Conservation (phyloP, 345 rosid genomes). For the Pistacia atlantica region DNA sequence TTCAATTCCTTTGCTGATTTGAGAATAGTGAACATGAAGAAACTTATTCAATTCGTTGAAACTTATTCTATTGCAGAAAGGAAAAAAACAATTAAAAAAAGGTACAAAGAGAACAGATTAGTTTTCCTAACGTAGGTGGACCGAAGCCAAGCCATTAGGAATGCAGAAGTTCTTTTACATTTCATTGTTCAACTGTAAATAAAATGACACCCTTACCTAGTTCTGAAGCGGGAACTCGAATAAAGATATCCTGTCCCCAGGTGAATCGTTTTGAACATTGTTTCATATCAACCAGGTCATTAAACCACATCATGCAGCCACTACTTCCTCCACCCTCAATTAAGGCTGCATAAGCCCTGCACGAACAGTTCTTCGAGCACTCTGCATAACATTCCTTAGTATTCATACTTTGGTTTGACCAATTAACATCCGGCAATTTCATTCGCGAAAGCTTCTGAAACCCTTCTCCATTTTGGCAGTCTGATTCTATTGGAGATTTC, state of each 20-base stretch:
- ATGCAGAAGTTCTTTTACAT: too few species aligned
- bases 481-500: not conserved
- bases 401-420: slow-evolving; percentile 18
- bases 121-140: not conserved
- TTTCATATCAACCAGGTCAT: slow-evolving; percentile 28
- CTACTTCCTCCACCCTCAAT: slow-evolving; percentile 26
- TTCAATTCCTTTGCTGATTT: not conserved
- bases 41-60: not conserved
- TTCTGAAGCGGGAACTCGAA: slow-evolving; percentile 24
- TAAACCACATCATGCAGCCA: slow-evolving; percentile 40
- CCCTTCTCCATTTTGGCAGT: slow-evolving; percentile 21
- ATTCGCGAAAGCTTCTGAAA: slow-evolving; percentile 7
- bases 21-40: not conserved
- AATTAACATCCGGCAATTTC: slow-evolving; percentile 23
- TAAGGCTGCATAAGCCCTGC: not conserved
- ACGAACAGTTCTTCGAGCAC: not conserved
- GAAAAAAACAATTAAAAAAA: not conserved
- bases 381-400: slow-evolving; percentile 24
- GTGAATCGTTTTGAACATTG: not conserved
- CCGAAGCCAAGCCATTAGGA: not conserved
- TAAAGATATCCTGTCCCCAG: slow-evolving; percentile 28
- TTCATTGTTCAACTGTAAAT: not conserved
- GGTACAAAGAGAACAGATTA: not conserved
- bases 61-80: not conserved
- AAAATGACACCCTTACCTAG: slow-evolving; percentile 20